A percentile compares a stretch with the other conserved stretches of the same genome.
Conservation (phyloP, 2,329 filamentous ascomycete genomes). For the Monilinia aucupariae region DNA sequence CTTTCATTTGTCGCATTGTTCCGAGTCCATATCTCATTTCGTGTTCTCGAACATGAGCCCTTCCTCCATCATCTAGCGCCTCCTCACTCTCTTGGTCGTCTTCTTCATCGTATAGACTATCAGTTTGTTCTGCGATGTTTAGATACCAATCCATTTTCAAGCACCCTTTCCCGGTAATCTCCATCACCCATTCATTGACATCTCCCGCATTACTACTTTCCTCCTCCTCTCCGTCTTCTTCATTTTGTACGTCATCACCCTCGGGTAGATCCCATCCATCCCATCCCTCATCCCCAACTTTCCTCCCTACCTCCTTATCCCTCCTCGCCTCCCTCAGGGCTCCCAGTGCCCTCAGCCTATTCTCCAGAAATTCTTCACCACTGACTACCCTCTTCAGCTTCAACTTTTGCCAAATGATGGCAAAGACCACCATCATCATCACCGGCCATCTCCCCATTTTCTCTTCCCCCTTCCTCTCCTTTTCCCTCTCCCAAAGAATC, state of each 20-base stretch:
- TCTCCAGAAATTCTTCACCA: slow-evolving; percentile 42
- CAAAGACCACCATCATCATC: slow-evolving; percentile 55
- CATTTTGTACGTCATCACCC: slow-evolving; percentile 38
- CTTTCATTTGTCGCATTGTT: slow-evolving; percentile 70
- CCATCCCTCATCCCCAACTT: slow-evolving; percentile 41
- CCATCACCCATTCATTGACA: slow-evolving; percentile 56
- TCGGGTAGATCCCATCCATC: slow-evolving; percentile 44
- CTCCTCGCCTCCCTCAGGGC: slow-evolving; percentile 38
- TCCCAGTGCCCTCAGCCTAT: slow-evolving; percentile 44
- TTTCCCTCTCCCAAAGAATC: slow-evolving; percentile 33
- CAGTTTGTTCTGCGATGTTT: slow-evolving; percentile 46
- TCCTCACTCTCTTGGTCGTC: slow-evolving; percentile 32
- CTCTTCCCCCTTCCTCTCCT: slow-evolving; percentile 29
- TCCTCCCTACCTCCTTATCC: slow-evolving; percentile 43
- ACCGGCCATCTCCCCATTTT: slow-evolving; percentile 46
- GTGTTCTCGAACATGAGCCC: slow-evolving; percentile 16
- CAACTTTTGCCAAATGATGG: slow-evolving; percentile 52
- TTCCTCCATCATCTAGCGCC: slow-evolving; percentile 32
- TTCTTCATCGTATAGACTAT: slow-evolving; percentile 33
- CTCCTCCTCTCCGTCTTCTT: slow-evolving; percentile 48
- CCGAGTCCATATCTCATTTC: slow-evolving; percentile 24
- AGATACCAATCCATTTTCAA: slow-evolving; percentile 53
- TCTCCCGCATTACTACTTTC: slow-evolving; percentile 47
- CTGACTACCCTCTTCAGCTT: slow-evolving; percentile 31
- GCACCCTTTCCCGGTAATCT: slow-evolving; percentile 46